Evolutionary conservation across 164 flowering plant genomes (phyloP).

Genomic region (Echeveria elegans): DNA sequence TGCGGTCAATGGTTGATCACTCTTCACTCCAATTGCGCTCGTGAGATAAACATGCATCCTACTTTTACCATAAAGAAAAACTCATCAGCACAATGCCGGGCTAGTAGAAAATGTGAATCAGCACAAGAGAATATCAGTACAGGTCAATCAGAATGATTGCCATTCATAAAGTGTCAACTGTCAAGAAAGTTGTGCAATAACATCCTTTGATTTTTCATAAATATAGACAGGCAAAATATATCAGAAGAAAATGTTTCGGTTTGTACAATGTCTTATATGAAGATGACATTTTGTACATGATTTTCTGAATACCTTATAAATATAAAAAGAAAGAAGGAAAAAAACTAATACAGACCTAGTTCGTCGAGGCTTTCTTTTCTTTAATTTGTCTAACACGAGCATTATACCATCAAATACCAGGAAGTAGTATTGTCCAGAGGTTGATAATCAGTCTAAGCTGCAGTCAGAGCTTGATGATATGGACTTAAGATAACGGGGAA

Average conservation of each 20-base stretch:
- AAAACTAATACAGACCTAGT: neutral
- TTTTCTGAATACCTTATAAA: neutral
- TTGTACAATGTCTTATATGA: neutral
- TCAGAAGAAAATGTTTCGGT: neutral
- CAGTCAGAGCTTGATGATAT: neutral
- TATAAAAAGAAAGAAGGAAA: neutral
- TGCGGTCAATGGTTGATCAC: neutral
- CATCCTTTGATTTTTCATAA: neutral
- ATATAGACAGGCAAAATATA: neutral
- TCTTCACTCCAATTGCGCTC: neutral
- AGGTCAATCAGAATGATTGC: conserved; percentile 2
- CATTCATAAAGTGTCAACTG: neutral
- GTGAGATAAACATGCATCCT: neutral
- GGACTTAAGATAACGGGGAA: neutral
- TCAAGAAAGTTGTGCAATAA: neutral
- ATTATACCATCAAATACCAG: too few species aligned
- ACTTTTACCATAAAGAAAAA: neutral
- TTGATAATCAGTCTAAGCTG: neutral
- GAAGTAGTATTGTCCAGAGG: neutral
- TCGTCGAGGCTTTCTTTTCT: too few species aligned
- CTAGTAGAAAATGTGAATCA: neutral
- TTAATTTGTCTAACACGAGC: too few species aligned
- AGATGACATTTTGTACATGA: neutral
- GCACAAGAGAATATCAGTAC: neutral
- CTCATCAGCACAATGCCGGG: neutral